These are phyloP conservation scores for Angomonas ambiguus DNA, from an alignment of 208 protist genomes.

Conservation along the genomic window DNA sequence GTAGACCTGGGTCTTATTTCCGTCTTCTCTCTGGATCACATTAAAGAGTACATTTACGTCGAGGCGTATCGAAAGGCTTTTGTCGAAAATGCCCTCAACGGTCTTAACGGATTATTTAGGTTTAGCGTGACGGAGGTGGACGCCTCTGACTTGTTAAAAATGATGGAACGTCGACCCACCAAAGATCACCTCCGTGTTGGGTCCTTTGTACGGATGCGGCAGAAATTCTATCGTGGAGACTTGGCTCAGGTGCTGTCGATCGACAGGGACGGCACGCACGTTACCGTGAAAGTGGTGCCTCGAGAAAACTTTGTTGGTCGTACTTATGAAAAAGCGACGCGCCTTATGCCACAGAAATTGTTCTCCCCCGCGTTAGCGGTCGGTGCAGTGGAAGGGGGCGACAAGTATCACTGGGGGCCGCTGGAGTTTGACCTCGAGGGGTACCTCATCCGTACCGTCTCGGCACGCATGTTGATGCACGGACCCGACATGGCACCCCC, in stretches of 20 bases:
- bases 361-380: conserved; percentile 70
- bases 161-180: conserved; percentile 76
- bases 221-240: conserved; percentile 79
- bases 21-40: conserved; percentile 88
- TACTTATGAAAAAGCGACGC: conserved; percentile 66
- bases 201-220: conserved; percentile 77
- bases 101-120: conserved; percentile 80
- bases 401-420: conserved; percentile 79
- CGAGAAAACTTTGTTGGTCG: conserved; percentile 86
- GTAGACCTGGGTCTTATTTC: conserved; percentile 90
- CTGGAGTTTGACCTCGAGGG: conserved; percentile 83
- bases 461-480: conserved; percentile 59
- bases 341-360: conserved; percentile 60
- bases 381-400: conserved; percentile 39
- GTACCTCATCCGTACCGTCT: conserved; percentile 78
- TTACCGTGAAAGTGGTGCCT: conserved; percentile 78
- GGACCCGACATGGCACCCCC: conserved; percentile 67
- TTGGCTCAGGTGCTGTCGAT: conserved; percentile 75
- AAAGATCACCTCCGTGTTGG: conserved; percentile 68
- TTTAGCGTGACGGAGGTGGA: conserved; percentile 84
- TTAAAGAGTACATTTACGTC: conserved; percentile 92
- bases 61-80: conserved; percentile 87
- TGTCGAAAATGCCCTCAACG: conserved; percentile 86
- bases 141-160: conserved; percentile 83
- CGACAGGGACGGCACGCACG: conserved; percentile 43